Evolutionary conservation across 805 yeast genomes (phyloP).

Genomic region (Lachancea meyersii): DNA sequence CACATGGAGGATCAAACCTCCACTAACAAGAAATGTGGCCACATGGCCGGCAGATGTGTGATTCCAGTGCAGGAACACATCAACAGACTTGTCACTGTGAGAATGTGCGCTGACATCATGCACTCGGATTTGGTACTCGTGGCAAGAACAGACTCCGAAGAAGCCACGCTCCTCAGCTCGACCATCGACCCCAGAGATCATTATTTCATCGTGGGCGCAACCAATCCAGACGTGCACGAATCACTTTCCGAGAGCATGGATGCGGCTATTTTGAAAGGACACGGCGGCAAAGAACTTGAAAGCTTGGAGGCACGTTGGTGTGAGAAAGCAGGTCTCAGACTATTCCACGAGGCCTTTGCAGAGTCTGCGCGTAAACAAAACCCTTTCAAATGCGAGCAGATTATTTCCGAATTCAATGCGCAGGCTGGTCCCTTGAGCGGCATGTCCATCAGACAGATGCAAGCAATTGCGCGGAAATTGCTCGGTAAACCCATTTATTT

Average conservation of each 20-base stretch:
- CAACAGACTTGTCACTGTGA: conserved; percentile 85
- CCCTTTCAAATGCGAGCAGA: conserved; percentile 50
- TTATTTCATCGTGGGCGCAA: conserved; percentile 82
- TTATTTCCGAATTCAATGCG: conserved; percentile 58
- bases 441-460: conserved; percentile 74
- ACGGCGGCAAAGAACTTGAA: conserved; percentile 63
- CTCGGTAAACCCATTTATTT: conserved; percentile 80
- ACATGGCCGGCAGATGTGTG: conserved; percentile 97
- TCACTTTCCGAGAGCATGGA: conserved; percentile 66
- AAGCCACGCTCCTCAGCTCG: conserved; percentile 90
- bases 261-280: conserved; percentile 73
- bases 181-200: conserved; percentile 94
- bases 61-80: conserved; percentile 98
- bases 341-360: conserved; percentile 86
- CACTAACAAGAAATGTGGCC: conserved; percentile 98
- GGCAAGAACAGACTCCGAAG: conserved; percentile 97
- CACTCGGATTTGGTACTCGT: conserved; percentile 81
- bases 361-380: conserved; percentile 67
- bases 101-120: conserved; percentile 91
- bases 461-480: conserved; percentile 63
- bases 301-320: conserved; percentile 78
- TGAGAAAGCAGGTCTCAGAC: conserved; percentile 71
- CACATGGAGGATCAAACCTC: conserved; percentile 99
- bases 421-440: conserved; percentile 70
- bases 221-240: conserved; percentile 74